phyloP scores from a whole-genome alignment of 2,329 filamentous ascomycete species.

The Alternaria sp. region DNA sequence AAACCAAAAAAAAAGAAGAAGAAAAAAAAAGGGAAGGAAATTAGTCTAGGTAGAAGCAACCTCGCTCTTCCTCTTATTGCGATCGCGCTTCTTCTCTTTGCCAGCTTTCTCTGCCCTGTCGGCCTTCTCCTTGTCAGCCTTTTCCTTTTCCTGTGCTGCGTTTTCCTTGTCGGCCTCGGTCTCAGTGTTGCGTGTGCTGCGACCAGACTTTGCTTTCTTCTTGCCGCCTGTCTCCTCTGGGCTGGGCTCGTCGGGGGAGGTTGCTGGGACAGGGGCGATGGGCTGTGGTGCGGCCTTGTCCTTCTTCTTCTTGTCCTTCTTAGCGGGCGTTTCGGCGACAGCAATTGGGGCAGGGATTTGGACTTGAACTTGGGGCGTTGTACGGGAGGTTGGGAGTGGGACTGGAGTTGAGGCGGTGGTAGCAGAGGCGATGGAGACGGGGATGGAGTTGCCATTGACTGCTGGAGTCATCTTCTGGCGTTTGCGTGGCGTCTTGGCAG shows the following conservation, averaged over 20 bases:
- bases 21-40: neutral
- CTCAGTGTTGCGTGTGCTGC: slow-evolving; percentile 47
- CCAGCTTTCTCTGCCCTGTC: slow-evolving; percentile 14
- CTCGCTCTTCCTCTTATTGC: slow-evolving; percentile 49
- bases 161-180: slow-evolving; percentile 41
- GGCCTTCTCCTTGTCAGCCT: slow-evolving; percentile 6
- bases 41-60: slow-evolving; percentile 30
- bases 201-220: slow-evolving; percentile 49
- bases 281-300: slow-evolving; percentile 38
- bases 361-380: slow-evolving; percentile 22
- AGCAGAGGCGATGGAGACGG: slow-evolving; percentile 29
- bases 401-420: slow-evolving; percentile 33
- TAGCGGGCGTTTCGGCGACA: slow-evolving; percentile 34
- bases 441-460: slow-evolving; percentile 34
- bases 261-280: slow-evolving; percentile 39
- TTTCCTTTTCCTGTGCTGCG: slow-evolving; percentile 27
- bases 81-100: slow-evolving; percentile 47
- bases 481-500: slow-evolving; percentile 51
- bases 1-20: too few relatives aligned
- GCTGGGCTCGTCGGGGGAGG: slow-evolving; percentile 34
- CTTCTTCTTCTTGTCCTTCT: slow-evolving; percentile 50
- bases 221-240: slow-evolving; percentile 45
- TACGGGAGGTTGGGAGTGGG: slow-evolving; percentile 37
- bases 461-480: slow-evolving; percentile 48
- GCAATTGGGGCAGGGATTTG: slow-evolving; percentile 21